Evolutionary conservation across 192 early-diverging fungal species (phyloP).

Genomic region (Umbelopsis isabellina): DNA sequence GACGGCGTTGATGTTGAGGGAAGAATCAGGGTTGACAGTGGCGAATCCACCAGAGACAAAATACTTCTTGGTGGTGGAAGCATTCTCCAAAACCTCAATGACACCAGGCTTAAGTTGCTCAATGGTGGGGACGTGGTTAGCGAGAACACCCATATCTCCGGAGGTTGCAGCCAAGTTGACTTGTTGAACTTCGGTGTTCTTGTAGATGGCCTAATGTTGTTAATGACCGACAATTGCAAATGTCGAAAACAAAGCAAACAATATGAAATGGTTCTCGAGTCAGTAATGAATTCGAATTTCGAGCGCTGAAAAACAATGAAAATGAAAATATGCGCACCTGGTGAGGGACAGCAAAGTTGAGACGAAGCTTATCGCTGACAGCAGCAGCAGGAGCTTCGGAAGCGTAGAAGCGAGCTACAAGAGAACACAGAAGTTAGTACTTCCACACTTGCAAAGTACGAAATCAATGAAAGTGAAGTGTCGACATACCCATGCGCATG

Average conservation of each 20-base stretch:
- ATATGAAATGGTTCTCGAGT: not conserved
- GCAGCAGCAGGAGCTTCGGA: slow-evolving; percentile 70
- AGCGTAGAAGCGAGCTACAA: slow-evolving; percentile 76
- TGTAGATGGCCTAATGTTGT: slow-evolving; percentile 65
- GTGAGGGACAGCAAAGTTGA: slow-evolving; percentile 93
- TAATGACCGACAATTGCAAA: not conserved
- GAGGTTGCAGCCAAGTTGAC: slow-evolving; percentile 92
- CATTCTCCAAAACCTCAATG: slow-evolving; percentile 78
- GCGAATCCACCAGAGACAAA: slow-evolving; percentile 98
- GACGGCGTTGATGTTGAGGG: slow-evolving; percentile 95
- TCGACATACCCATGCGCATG: slow-evolving; percentile 49
- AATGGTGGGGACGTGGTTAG: slow-evolving; percentile 96
- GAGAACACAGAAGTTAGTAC: not conserved
- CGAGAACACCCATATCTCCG: slow-evolving; percentile 98
- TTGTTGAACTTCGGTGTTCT: slow-evolving; percentile 77
- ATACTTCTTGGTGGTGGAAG: slow-evolving; percentile 82
- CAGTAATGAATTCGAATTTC: slow-evolving; percentile 4
- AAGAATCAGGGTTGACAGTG: slow-evolving; percentile 94
- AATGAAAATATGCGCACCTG: slow-evolving; percentile 55
- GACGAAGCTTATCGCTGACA: slow-evolving; percentile 70
- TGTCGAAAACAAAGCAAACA: not conserved
- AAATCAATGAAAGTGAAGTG: not conserved
- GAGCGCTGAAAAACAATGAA: not conserved
- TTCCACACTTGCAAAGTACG: not conserved
- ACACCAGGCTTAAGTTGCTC: slow-evolving; percentile 93